Evolutionary conservation across 805 yeast species (phyloP).

Genomic region (Lipomyces starkeyi): DNA sequence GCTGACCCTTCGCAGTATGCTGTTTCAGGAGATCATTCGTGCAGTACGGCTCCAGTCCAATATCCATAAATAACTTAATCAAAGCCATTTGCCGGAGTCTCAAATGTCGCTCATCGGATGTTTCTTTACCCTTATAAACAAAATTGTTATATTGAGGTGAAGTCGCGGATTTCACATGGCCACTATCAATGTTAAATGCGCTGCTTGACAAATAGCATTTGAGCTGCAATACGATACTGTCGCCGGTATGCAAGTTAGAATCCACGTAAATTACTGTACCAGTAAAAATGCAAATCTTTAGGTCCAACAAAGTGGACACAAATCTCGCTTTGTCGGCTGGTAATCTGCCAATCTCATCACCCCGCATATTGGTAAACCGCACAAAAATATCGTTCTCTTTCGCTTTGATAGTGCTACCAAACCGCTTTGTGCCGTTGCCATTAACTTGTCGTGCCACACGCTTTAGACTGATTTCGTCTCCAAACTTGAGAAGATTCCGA

Average conservation of each 20-base stretch:
- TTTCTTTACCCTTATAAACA: constrained; percentile 52
- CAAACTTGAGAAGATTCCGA: constrained; percentile 41
- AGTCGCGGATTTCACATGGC: background rate
- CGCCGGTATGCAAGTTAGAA: constrained; percentile 70
- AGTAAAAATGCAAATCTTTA: constrained; percentile 59
- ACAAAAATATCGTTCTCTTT: constrained; percentile 40
- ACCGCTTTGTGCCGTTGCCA: background rate
- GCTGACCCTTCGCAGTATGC: constrained; percentile 20
- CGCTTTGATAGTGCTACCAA: constrained; percentile 16
- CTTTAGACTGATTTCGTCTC: constrained; percentile 43
- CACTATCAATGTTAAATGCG: constrained; percentile 20
- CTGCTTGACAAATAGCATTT: constrained; percentile 61
- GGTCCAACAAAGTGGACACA: constrained; percentile 67
- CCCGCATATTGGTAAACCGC: constrained; percentile 43
- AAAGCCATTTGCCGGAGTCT: constrained; percentile 63
- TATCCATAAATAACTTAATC: constrained; percentile 58
- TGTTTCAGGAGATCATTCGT: constrained; percentile 21
- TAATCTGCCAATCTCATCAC: constrained; percentile 74
- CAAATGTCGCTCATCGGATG: constrained; percentile 57
- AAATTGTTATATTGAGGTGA: background rate
- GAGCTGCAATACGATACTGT: constrained; percentile 70
- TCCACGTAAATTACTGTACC: constrained; percentile 66
- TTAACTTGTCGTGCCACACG: constrained; percentile 35
- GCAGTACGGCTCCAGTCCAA: constrained; percentile 44
- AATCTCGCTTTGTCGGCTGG: constrained; percentile 72